phyloP scores from a whole-genome alignment of 2,329 filamentous ascomycete genomes.

The Penicillium sp. region DNA sequence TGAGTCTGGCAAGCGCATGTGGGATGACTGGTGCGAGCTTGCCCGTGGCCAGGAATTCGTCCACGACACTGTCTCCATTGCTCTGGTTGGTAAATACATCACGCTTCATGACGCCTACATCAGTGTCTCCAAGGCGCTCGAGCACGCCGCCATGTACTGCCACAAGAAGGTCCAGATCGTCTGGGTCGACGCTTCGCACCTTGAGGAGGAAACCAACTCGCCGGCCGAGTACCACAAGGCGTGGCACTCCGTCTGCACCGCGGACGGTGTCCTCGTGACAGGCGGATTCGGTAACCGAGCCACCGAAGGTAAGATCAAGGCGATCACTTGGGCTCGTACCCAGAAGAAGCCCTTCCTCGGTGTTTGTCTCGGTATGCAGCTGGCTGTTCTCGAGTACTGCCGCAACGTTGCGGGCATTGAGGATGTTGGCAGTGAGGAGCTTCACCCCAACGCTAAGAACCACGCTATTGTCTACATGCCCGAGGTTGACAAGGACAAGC shows the following conservation, averaged over 20 bases:
- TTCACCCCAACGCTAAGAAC: conserved; percentile 59
- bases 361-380: conserved; percentile 89
- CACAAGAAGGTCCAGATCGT: conserved; percentile 51
- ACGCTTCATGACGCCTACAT: conserved; percentile 83
- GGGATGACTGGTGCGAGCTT: conserved; percentile 74
- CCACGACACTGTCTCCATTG: conserved; percentile 73
- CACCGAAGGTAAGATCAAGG: conserved; percentile 85
- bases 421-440: conserved; percentile 57
- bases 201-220: conserved; percentile 65
- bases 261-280: conserved; percentile 56
- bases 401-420: conserved; percentile 69
- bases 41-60: conserved; percentile 67
- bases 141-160: conserved; percentile 18
- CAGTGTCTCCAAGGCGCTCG: conserved; percentile 71
- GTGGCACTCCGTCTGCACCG: conserved; percentile 76
- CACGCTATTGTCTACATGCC: conserved; percentile 89
- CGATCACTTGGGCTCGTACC: conserved; percentile 82
- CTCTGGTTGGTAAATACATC: conserved; percentile 89
- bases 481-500: conserved; percentile 70
- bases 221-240: conserved; percentile 79
- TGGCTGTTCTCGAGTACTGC: conserved; percentile 87
- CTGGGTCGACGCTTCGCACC: conserved; percentile 81
- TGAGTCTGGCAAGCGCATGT: conserved; percentile 66
- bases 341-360: conserved; percentile 81
- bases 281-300: conserved; percentile 82